Percentiles rank a stretch among this genome's conserved stretches.
Conservation (phyloP, 2,329 filamentous ascomycete genomes). For the Microdochium bolleyi region DNA sequence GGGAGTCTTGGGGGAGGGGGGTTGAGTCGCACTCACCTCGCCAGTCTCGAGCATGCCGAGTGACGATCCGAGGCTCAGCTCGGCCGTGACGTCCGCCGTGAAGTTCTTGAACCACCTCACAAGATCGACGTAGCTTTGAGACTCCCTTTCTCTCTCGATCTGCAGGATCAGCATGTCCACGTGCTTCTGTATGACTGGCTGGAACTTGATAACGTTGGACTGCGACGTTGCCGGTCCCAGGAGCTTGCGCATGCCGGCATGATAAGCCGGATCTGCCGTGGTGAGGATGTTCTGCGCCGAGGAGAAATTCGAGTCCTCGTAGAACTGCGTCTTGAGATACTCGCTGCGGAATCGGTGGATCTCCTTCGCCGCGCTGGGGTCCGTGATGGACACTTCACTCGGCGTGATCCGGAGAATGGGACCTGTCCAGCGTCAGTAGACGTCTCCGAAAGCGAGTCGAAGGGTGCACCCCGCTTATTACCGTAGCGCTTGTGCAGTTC, state of each 20-base stretch:
- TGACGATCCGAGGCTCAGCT: conserved; percentile 41
- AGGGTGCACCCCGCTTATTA: neutral
- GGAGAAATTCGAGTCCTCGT: conserved; percentile 6
- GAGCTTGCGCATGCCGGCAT: conserved; percentile 30
- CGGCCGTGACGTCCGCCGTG: conserved; percentile 39
- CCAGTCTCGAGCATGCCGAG: conserved; percentile 39
- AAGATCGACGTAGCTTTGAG: conserved; percentile 28
- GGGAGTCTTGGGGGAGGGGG: neutral
- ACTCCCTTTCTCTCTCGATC: conserved; percentile 33
- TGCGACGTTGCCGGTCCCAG: conserved; percentile 32
- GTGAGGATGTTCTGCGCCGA: conserved; percentile 27
- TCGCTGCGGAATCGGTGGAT: conserved; percentile 20
- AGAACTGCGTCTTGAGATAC: conserved; percentile 18
- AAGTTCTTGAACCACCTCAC: conserved; percentile 43
- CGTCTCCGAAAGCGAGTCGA: no score
- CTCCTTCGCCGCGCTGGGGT: conserved; percentile 11
- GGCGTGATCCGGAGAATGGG: conserved; percentile 17
- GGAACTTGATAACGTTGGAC: conserved; percentile 20
- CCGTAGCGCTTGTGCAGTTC: conserved; percentile 15
- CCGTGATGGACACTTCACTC: conserved; percentile 14
- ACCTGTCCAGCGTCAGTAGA: conserved; percentile 5
- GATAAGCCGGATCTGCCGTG: conserved; percentile 26
- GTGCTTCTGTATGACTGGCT: conserved; percentile 24
- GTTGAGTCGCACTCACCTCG: conserved; percentile 19
- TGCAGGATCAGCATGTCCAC: conserved; percentile 28